These are phyloP conservation scores for Lathyrus oleraceus DNA, from an alignment of 306 rosid species.

Conservation along the genomic window DNA sequence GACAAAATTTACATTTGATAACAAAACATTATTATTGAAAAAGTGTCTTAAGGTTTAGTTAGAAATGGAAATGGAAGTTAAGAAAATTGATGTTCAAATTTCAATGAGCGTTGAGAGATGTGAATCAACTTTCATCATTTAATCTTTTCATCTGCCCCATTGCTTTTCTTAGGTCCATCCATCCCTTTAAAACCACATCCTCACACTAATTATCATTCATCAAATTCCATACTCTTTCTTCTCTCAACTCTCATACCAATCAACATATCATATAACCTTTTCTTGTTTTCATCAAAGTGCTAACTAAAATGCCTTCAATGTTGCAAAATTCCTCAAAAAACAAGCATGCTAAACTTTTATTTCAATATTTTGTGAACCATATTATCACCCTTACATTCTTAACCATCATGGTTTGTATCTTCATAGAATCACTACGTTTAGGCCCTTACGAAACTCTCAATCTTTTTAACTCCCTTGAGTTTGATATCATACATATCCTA, in stretches of 20 bases:
- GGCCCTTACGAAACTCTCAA: constrained; percentile 67
- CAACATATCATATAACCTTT: not conserved
- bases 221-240: not conserved
- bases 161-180: constrained; percentile 48
- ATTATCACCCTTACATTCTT: constrained; percentile 59
- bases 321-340: constrained; percentile 70
- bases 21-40: not conserved
- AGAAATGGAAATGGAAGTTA: constrained; percentile 33
- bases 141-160: constrained; percentile 72
- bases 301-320: constrained; percentile 50
- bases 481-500: constrained; percentile 56
- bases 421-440: constrained; percentile 47
- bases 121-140: constrained; percentile 49
- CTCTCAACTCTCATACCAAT: not conserved
- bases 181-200: constrained; percentile 55
- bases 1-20: not conserved
- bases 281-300: not conserved
- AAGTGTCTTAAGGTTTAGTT: constrained; percentile 20
- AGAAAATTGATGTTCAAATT: constrained; percentile 47
- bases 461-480: constrained; percentile 56
- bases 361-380: constrained; percentile 79
- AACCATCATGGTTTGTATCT: constrained; percentile 49
- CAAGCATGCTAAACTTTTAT: constrained; percentile 78
- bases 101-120: constrained; percentile 81
- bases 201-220: constrained; percentile 33